Conservation (phyloP, 148 eudicot genomes). For the Amaranthus cruentus region DNA sequence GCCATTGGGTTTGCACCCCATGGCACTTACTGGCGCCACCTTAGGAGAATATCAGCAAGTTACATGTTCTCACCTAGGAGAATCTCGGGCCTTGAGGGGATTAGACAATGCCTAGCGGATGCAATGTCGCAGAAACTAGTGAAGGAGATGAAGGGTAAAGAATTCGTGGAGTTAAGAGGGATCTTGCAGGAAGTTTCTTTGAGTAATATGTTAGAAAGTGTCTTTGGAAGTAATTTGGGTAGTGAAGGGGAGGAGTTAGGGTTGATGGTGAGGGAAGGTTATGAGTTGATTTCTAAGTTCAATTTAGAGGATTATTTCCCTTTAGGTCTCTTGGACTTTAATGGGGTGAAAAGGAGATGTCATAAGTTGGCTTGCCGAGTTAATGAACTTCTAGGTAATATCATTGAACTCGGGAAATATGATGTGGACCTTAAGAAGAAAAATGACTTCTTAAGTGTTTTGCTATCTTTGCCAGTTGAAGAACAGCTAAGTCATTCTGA, state of each 20-base stretch:
- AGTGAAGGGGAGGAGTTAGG: slow-evolving; percentile 43
- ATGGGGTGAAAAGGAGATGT: slow-evolving; percentile 67
- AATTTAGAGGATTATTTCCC: slow-evolving; percentile 57
- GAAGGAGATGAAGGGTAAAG: slow-evolving; percentile 40
- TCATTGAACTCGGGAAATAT: slow-evolving; percentile 40
- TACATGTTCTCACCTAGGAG: slow-evolving; percentile 69
- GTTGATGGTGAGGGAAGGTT: slow-evolving; percentile 67
- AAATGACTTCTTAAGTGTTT: slow-evolving; percentile 56
- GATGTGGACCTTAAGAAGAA: slow-evolving; percentile 26
- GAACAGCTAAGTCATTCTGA: slow-evolving; percentile 51
- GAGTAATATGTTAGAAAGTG: slow-evolving; percentile 59
- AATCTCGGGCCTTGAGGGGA: slow-evolving; percentile 42
- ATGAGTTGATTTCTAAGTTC: slow-evolving; percentile 60
- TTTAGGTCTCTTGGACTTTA: slow-evolving; percentile 50
- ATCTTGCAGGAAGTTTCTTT: slow-evolving; percentile 51
- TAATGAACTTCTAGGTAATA: slow-evolving; percentile 33
- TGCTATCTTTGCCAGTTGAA: slow-evolving; percentile 56
- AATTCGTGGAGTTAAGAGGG: slow-evolving; percentile 47
- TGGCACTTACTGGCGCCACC: slow-evolving; percentile 58
- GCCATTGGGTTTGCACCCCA: slow-evolving; percentile 80
- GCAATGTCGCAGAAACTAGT: slow-evolving; percentile 38
- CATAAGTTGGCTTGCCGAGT: slow-evolving; percentile 44
- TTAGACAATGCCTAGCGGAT: slow-evolving; percentile 36
- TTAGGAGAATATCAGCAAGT: slow-evolving; percentile 47
- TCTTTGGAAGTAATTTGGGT: slow-evolving; percentile 53